Percentiles rank a stretch among this genome's conserved stretches.
These are phyloP conservation scores for Epichloe sylvatica DNA, from an alignment of 2,329 filamentous ascomycete genomes.

Conservation along the genomic window DNA sequence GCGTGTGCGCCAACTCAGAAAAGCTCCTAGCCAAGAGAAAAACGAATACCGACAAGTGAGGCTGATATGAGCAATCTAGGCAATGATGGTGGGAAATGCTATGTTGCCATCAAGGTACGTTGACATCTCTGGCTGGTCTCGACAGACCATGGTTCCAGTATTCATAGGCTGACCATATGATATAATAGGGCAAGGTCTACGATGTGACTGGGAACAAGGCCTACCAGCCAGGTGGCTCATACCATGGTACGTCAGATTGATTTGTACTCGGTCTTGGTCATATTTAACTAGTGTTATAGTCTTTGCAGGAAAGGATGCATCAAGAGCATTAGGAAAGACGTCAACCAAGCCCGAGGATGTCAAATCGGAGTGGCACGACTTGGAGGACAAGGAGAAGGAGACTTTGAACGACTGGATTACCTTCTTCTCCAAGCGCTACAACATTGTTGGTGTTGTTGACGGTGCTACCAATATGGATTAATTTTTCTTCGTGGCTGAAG, in stretches of 20 bases:
- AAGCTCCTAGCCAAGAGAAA: not conserved
- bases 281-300: constrained; percentile 37
- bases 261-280: not conserved
- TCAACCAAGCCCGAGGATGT: constrained; percentile 80
- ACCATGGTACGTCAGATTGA: constrained; percentile 52
- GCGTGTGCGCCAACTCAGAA: not conserved
- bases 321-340: constrained; percentile 75
- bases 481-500: not conserved
- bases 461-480: constrained; percentile 44
- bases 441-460: constrained; percentile 59
- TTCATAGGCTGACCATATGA: constrained; percentile 1
- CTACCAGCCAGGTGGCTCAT: constrained; percentile 70
- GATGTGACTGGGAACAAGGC: constrained; percentile 83
- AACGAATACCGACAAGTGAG: not conserved
- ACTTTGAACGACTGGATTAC: constrained; percentile 85
- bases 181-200: constrained; percentile 74
- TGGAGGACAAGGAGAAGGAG: constrained; percentile 72
- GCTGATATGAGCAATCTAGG: constrained; percentile 30
- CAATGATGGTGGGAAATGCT: constrained; percentile 47
- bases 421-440: constrained; percentile 95
- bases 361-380: constrained; percentile 64
- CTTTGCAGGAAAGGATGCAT: constrained; percentile 90
- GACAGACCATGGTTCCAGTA: not conserved
- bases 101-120: constrained; percentile 55
- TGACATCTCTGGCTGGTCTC: too few species aligned